Conservation (phyloP, 352 stramenopile species). For the Elongisporangium senticosum region DNA sequence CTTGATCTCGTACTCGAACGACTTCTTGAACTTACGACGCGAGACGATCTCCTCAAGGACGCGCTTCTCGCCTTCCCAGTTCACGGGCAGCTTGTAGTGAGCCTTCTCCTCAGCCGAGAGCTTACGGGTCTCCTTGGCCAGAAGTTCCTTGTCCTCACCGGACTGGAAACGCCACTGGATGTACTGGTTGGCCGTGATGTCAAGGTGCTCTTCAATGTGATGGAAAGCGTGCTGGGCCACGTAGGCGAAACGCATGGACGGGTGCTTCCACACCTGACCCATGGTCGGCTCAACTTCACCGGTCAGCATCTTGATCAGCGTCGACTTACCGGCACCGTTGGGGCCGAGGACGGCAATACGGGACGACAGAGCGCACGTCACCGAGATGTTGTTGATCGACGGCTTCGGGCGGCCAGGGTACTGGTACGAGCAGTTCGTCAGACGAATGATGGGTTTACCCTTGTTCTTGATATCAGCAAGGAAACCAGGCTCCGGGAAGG, state of each 20-base stretch:
- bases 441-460: conserved; percentile 87
- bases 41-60: conserved; percentile 89
- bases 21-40: conserved; percentile 92
- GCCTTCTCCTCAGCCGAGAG: conserved; percentile 91
- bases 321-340: conserved; percentile 95
- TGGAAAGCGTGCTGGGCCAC: conserved; percentile 97
- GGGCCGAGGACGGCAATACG: conserved; percentile 81
- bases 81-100: conserved; percentile 91
- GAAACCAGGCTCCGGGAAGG: conserved; percentile 84
- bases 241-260: conserved; percentile 91
- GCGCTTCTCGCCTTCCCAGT: conserved; percentile 91
- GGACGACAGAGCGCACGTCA: conserved; percentile 75
- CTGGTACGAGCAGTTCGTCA: conserved; percentile 81
- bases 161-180: conserved; percentile 97
- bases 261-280: conserved; percentile 82
- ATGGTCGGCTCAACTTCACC: conserved; percentile 72
- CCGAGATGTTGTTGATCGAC: conserved; percentile 78
- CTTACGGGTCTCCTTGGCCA: conserved; percentile 90
- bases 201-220: conserved; percentile 96
- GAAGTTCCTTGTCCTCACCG: conserved; percentile 86
- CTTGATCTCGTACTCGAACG: conserved; percentile 97
- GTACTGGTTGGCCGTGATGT: conserved; percentile 94
- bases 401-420: conserved; percentile 77
- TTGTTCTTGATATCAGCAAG: conserved; percentile 89
- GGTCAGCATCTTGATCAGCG: conserved; percentile 93